phyloP scores from a whole-genome alignment of 2,329 filamentous ascomycete species.

The Dactylellina parvicollis region DNA sequence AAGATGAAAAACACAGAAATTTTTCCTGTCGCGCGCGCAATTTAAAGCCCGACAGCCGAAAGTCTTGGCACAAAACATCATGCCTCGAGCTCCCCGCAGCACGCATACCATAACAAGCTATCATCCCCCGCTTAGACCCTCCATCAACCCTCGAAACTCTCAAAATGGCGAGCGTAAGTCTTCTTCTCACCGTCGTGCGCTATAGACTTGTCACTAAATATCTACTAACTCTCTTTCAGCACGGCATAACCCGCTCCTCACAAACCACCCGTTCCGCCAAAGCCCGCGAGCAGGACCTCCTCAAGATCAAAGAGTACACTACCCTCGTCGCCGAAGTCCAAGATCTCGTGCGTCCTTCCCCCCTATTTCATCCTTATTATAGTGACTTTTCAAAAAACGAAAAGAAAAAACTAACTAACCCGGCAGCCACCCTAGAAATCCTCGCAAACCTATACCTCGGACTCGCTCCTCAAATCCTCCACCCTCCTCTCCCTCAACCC shows the following conservation, averaged over 20 bases:
- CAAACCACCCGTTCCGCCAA: conserved; percentile 67
- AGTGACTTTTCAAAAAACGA: not conserved
- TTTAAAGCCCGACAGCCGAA: conserved; percentile 23
- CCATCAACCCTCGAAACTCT: not conserved
- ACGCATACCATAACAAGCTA: not conserved
- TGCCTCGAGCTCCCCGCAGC: not conserved
- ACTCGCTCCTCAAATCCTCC: conserved; percentile 73
- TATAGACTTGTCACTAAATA: not conserved
- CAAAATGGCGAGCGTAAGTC: conserved; percentile 38
- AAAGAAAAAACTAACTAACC: conserved; percentile 49
- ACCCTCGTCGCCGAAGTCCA: conserved; percentile 75
- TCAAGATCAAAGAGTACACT: conserved; percentile 80
- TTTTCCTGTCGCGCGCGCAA: conserved; percentile 4
- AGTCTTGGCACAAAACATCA: conserved; percentile 9
- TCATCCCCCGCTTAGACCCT: not conserved
- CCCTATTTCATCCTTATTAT: not conserved
- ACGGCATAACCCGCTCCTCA: conserved; percentile 79
- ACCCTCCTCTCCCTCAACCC: conserved; percentile 79
- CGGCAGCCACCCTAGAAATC: conserved; percentile 22
- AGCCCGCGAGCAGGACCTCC: conserved; percentile 75
- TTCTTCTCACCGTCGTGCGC: not conserved
- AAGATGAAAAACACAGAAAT: conserved; percentile 3
- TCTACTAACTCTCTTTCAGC: conserved; percentile 66
- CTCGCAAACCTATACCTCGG: conserved; percentile 60
- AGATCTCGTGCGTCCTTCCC: conserved; percentile 66